Conservation (phyloP, 1,284 basidiomycete genomes). For the Testicularia cyperi region DNA sequence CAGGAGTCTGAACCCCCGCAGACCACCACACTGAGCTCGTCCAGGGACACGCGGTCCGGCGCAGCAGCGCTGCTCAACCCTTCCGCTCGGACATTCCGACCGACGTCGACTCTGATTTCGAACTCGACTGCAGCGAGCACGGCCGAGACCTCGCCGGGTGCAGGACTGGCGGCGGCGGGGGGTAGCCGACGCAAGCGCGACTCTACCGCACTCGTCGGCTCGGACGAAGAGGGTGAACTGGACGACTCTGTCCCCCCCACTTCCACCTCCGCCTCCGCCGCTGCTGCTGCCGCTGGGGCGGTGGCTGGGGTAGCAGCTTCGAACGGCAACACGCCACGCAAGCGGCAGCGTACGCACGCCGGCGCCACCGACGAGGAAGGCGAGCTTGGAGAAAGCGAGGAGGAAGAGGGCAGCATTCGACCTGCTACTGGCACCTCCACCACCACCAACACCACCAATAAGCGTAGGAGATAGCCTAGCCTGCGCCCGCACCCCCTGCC, state of each 20-base stretch:
- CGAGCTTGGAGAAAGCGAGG: conserved; percentile 21
- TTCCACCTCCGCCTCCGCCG: too few species aligned
- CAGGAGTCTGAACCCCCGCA: not conserved
- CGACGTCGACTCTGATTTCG: too few species aligned
- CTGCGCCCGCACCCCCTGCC: too few species aligned
- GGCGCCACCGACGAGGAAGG: conserved; percentile 14
- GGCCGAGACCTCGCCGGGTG: too few species aligned
- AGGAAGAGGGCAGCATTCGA: conserved; percentile 33
- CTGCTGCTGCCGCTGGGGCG: not conserved
- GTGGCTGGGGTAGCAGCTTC: conserved; percentile 1
- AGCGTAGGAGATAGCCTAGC: too few species aligned
- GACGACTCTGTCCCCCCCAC: not conserved
- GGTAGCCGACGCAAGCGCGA: conserved; percentile 27
- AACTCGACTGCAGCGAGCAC: too few species aligned
- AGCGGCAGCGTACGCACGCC: conserved; percentile 28
- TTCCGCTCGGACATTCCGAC: conserved; percentile 14
- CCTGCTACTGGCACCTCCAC: conserved; percentile 1
- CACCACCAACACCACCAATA: too few species aligned
- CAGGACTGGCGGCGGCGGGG: not conserved
- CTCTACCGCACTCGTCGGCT: conserved; percentile 14
- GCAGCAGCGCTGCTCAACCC: conserved; percentile 7
- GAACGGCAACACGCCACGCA: conserved; percentile 32
- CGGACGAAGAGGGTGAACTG: conserved; percentile 31
- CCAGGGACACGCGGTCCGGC: not conserved
- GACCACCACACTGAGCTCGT: not conserved